Conservation (phyloP, 257 asterid species). For the Linderniella brevidens region DNA sequence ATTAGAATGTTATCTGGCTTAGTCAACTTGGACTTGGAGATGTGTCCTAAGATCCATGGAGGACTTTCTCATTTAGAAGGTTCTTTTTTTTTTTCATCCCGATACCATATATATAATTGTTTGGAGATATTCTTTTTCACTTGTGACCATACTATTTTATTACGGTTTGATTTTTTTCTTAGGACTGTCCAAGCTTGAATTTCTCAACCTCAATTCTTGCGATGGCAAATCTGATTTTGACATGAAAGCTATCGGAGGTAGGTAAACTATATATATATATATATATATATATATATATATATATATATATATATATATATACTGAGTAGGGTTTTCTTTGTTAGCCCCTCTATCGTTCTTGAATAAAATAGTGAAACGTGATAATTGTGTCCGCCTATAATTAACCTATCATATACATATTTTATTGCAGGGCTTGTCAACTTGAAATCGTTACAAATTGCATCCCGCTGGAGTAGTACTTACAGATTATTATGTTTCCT, state of each 20-base stretch:
- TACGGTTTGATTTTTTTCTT: conserved; percentile 12
- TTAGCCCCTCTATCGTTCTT: too few relatives aligned
- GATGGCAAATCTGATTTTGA: conserved; percentile 78
- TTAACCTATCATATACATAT: conserved; percentile 9
- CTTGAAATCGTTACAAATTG: conserved; percentile 66
- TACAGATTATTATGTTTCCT: conserved; percentile 57
- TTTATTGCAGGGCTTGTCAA: conserved; percentile 40
- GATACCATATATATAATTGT: background rate
- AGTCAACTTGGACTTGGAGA: conserved; percentile 75
- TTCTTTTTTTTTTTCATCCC: conserved; percentile 4
- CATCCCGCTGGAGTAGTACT: conserved; percentile 77
- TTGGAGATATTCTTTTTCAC: background rate
- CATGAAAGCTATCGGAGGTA: conserved; percentile 72
- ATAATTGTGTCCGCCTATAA: background rate
- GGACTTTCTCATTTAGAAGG: conserved; percentile 81
- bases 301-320: background rate
- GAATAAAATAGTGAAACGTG: background rate
- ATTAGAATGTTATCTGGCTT: conserved; percentile 51
- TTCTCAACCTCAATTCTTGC: conserved; percentile 82
- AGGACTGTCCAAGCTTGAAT: conserved; percentile 75
- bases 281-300: too few relatives aligned
- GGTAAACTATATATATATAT: too few relatives aligned
- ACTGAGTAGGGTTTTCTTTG: background rate
- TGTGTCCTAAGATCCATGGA: conserved; percentile 80
- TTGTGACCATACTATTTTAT: background rate